Base-by-base conservation (phyloP, 2,329 filamentous ascomycete species). In the Diaporthe vexans region DNA sequence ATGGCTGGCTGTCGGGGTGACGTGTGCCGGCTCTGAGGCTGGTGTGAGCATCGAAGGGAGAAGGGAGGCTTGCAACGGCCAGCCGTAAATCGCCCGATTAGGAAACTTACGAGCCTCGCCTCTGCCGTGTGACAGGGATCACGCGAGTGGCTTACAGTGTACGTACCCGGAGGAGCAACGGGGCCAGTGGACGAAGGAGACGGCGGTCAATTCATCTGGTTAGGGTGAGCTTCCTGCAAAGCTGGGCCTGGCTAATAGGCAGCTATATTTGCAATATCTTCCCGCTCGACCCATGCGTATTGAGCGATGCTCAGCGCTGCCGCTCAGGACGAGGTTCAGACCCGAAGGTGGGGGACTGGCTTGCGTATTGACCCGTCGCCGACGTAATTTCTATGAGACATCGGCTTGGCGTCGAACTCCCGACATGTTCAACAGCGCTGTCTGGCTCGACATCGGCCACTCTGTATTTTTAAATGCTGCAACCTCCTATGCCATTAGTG, bases 21-120 rank as follows among this genome's bases (percentile, higher is more conserved):
- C 58, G 21, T 63, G 37, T 46, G 58, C 58, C 58, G 58, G 29
- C 17, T 17, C 26, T 63, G 58, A 48, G 59, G 59, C 26, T 65
- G 26, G 40, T 65, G 59, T 65, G 33, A 65, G 59, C 43, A 43
- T 21, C 9, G 46, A 51, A 51, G 40, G 59, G 40, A 48, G 58
- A 43, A 48, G 40, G 59, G 40, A 65, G 59, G 19, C 59, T 48
- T 35, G 43, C 59, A 7, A 51, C 26, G 11, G n/a, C 33, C 24
- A 48, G n/a, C 33, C 59, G 59, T 65, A 17, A 33, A 51, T 65
- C 26, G 59, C 59, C 59, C 59, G 43, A 65, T 48, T 51, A 65
- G 59, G 59, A 65, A 65, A 65, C 43, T 65, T 65, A 65, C 59
- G 59, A 65, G 26, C 26, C 43, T 65, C 40, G 40, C 48, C 59